Evolutionary conservation across 306 rosid genomes (phyloP).

Genomic region (Canavalia gladiata): DNA sequence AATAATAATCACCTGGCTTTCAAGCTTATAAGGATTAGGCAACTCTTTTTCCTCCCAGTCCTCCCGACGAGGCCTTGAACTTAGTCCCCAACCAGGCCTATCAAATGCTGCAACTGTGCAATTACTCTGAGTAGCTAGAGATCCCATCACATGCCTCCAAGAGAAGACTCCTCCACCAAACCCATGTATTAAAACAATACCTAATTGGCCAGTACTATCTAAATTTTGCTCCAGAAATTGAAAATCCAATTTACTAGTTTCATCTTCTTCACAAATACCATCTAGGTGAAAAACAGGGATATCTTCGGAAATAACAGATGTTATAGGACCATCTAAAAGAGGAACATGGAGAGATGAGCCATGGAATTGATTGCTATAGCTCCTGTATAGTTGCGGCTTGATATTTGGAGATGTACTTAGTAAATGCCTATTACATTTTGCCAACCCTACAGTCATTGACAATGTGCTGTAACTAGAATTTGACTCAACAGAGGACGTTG

Average conservation of each 20-base stretch:
- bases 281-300: slow-evolving; percentile 75
- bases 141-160: slow-evolving; percentile 95
- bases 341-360: slow-evolving; percentile 81
- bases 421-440: slow-evolving; percentile 63
- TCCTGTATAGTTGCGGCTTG: slow-evolving; percentile 69
- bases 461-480: slow-evolving; percentile 55
- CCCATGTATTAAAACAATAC: slow-evolving; percentile 87
- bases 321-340: slow-evolving; percentile 65
- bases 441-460: slow-evolving; percentile 61
- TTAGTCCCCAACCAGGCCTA: slow-evolving; percentile 98
- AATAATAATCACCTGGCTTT: slow-evolving; percentile 71
- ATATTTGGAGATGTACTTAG: slow-evolving; percentile 61
- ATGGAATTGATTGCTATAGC: slow-evolving; percentile 86
- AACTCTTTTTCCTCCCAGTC: slow-evolving; percentile 89
- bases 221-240: slow-evolving; percentile 47
- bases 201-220: slow-evolving; percentile 64
- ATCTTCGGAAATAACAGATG: slow-evolving; percentile 67
- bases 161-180: slow-evolving; percentile 98
- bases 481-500: slow-evolving; percentile 61
- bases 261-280: slow-evolving; percentile 64
- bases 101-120: slow-evolving; percentile 88
- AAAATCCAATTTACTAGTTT: slow-evolving; percentile 55
- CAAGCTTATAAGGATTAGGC: slow-evolving; percentile 93
- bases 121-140: slow-evolving; percentile 75
- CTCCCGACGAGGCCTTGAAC: slow-evolving; percentile 73